Conservation (phyloP, 23 red algal genomes). For the Gracilaria gracilis region DNA sequence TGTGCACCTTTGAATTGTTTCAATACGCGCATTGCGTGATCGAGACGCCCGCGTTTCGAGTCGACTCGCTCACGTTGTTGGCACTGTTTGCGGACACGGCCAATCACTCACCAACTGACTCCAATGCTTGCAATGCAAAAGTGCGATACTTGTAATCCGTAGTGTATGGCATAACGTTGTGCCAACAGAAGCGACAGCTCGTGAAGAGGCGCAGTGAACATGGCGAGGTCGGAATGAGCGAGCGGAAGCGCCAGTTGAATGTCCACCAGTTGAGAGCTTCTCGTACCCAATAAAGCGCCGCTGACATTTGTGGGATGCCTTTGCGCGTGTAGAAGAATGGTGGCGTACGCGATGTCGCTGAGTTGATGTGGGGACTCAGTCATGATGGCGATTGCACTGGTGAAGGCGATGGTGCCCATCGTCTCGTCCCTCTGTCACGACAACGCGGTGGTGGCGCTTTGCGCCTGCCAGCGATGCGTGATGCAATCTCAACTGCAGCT, state of each 20-base stretch:
- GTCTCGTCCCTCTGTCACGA: no score
- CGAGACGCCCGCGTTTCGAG: constrained; percentile 43
- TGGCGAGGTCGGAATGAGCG: constrained; percentile 31
- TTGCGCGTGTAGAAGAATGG: constrained; percentile 7
- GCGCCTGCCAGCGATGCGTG: no score
- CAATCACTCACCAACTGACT: constrained; percentile 21
- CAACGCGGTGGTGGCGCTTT: no score
- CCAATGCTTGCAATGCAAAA: constrained; percentile 24
- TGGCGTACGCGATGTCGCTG: constrained; percentile 7
- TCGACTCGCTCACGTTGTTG: constrained; percentile 42
- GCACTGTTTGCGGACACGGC: constrained; percentile 66
- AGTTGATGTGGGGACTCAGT: no score
- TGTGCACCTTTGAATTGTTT: constrained; percentile 50
- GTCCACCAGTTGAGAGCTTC: not conserved
- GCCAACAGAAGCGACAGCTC: no score
- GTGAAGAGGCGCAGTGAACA: not conserved
- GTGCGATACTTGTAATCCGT: no score
- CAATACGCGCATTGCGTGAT: constrained; percentile 31
- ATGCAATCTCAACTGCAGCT: no score
- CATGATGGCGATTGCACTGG: no score
- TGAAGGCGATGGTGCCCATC: no score
- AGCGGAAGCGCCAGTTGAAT: constrained; percentile 38
- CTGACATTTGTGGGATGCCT: constrained; percentile 21
- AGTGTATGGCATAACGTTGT: no score
- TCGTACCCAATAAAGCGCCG: constrained; percentile 25